Evolutionary conservation across 345 rosid species (phyloP), one percentile per base, ranked within the genome.

Genomic region (Lumnitzera littorea): DNA sequence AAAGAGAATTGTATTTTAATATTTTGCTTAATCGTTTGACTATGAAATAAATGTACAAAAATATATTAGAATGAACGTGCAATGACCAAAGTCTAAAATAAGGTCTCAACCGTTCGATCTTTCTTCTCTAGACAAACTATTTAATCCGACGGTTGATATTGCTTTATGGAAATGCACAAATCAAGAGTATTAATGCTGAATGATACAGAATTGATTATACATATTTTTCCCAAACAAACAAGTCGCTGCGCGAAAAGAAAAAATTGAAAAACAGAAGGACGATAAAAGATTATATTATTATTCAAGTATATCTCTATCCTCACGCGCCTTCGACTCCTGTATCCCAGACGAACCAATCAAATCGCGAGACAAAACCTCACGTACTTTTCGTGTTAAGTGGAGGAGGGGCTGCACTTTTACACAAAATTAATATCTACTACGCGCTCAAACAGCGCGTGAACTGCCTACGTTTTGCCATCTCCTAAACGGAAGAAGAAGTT

Each of bases 371-470:
- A 54, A 49, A 51, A 62, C 36, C 25, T 27, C 57, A 4, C 62
- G 72, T 23, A 70, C 78, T 62, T 80, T 64, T 55, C 16, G 47
- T 20, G 55, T 51, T 55, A 23, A 16, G 52, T 60, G 43, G 63
- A 57, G 53, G 61, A 24, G 20, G 57, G 56, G 27, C 51, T 61
- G 56, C n/a, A 25, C 58, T 43, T 66, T 64, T 15, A 1, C 57
- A 51, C 57, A 7, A 58, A 52, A 58, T 31, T 46, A 17, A 17
- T 46, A 16, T 4, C 29, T 14, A 3, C 20, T 0, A 62, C 73
- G 74, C 78, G 63, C 65, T 46, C 11, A 2, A 2, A 2, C 0
- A 46, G 68, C 53, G 80, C 76, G 85, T 63, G 66, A 48, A 27
- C 1, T 13, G 1, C 11, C 11, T 13, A 25, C 16, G 7, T 16